These are phyloP conservation scores for Physcomitrium patens DNA, from an alignment of 225 moss, liverwort and hornwort genomes.

Conservation along the genomic window DNA sequence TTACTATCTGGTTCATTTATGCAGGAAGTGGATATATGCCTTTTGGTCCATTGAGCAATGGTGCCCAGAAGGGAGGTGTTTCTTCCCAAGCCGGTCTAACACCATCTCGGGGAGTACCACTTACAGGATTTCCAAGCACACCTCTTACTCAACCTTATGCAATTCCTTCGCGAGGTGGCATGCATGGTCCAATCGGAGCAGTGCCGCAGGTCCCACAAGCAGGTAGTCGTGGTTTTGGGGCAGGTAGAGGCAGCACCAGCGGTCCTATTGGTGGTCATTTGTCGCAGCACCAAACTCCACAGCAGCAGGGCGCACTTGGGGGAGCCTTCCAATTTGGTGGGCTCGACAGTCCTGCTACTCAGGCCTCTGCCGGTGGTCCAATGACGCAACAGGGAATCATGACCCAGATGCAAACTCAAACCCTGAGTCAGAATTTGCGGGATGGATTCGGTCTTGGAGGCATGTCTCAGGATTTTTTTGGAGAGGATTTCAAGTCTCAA, in stretches of 20 bases:
- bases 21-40: slow-evolving; percentile 82
- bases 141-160: slow-evolving; percentile 95
- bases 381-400: slow-evolving; percentile 89
- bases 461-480: slow-evolving; percentile 99
- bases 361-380: slow-evolving; percentile 84
- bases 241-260: slow-evolving; percentile 85
- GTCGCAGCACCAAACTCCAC: slow-evolving; percentile 87
- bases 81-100: slow-evolving; percentile 69
- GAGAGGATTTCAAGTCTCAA: slow-evolving; percentile 98
- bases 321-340: slow-evolving; percentile 83
- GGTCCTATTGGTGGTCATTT: slow-evolving; percentile 99
- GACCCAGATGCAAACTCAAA: slow-evolving; percentile 87
- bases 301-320: slow-evolving; percentile 74
- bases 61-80: slow-evolving; percentile 77
- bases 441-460: slow-evolving; percentile 90
- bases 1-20: slow-evolving; percentile 12
- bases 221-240: slow-evolving; percentile 86
- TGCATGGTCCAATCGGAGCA: slow-evolving; percentile 95
- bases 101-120: slow-evolving; percentile 67
- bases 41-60: slow-evolving; percentile 71
- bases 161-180: slow-evolving; percentile 91
- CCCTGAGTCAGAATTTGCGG: slow-evolving; percentile 86
- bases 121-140: slow-evolving; percentile 51
- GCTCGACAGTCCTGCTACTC: slow-evolving; percentile 85
- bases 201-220: slow-evolving; percentile 89